phyloP scores from a whole-genome alignment of 2,329 filamentous ascomycete species.

The Ophiocordyceps sinensis region DNA sequence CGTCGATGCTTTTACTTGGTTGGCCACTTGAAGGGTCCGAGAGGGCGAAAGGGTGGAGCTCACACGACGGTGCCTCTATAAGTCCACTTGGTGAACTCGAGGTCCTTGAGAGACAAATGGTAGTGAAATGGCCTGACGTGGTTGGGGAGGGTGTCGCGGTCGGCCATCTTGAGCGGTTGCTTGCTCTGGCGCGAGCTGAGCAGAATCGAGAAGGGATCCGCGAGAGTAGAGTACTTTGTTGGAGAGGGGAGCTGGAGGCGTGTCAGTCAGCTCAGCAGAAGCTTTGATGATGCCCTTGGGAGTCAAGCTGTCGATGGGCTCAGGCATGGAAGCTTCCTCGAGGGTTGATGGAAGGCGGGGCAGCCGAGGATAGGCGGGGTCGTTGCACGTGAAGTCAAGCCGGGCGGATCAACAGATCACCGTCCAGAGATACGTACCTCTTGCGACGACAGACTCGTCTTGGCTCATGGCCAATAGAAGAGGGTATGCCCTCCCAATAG shows the following conservation, averaged over 20 bases:
- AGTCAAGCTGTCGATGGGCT: too few species aligned
- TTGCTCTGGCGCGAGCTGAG: constrained; percentile 21
- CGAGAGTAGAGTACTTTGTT: background rate
- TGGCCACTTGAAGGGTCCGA: background rate
- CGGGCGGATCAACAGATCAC: too few species aligned
- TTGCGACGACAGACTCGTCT: too few species aligned
- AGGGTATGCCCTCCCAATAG: too few species aligned
- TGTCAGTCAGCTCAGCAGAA: too few species aligned
- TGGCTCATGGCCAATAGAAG: too few species aligned
- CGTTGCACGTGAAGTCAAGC: too few species aligned
- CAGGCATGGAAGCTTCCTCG: too few species aligned
- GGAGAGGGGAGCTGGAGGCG: background rate
- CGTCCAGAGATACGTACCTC: too few species aligned
- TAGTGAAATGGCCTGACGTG: constrained; percentile 76
- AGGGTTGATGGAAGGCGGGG: too few species aligned
- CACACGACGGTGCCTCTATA: constrained; percentile 69
- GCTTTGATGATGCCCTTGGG: too few species aligned
- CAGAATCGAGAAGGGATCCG: constrained; percentile 16
- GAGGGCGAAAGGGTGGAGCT: constrained; percentile 7
- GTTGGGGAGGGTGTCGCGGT: constrained; percentile 48
- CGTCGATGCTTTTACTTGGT: constrained; percentile 45
- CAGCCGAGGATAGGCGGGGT: too few species aligned
- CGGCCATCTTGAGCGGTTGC: constrained; percentile 29
- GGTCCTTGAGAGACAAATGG: constrained; percentile 61
- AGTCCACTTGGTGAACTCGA: constrained; percentile 60